phyloP scores from a whole-genome alignment of 2,329 filamentous ascomycete genomes.

The Podosphaera fusca region DNA sequence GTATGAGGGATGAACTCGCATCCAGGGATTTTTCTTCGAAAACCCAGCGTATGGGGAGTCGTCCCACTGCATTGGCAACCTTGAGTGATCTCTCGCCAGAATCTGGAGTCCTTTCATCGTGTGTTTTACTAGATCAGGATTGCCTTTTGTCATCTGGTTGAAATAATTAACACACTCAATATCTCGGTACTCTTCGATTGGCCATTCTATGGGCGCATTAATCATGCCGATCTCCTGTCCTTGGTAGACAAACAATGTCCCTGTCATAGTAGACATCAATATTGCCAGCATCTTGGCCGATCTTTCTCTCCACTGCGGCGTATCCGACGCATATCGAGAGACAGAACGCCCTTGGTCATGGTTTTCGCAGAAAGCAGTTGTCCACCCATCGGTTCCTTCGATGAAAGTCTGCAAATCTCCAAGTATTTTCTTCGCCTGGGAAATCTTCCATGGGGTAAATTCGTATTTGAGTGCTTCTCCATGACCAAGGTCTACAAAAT shows the following conservation, averaged over 20 bases:
- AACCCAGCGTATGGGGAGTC: conserved; percentile 35
- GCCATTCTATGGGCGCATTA: conserved; percentile 30
- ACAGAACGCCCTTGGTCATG: conserved; percentile 36
- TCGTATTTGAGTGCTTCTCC: conserved; percentile 30
- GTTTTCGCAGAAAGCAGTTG: conserved; percentile 38
- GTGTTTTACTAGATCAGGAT: conserved; percentile 20
- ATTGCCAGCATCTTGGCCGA: conserved; percentile 28
- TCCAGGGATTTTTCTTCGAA: conserved; percentile 17
- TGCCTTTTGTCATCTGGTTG: conserved; percentile 20
- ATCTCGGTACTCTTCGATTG: conserved; percentile 25
- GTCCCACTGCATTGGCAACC: conserved; percentile 50
- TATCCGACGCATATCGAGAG: conserved; percentile 22
- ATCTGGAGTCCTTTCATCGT: conserved; percentile 30
- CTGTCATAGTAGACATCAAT: conserved; percentile 25
- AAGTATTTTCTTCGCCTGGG: conserved; percentile 25
- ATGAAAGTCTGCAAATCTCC: conserved; percentile 28
- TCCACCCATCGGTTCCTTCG: conserved; percentile 30
- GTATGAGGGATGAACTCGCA: conserved; percentile 3
- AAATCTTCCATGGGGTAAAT: conserved; percentile 22
- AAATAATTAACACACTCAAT: conserved; percentile 28
- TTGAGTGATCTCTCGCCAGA: conserved; percentile 42
- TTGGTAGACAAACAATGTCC: conserved; percentile 34
- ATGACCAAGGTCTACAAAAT: conserved; percentile 32
- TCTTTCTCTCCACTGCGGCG: conserved; percentile 8
- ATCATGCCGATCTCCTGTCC: conserved; percentile 37